These are phyloP conservation scores for Suillus alpinus DNA, from an alignment of 768 basidiomycete species.

Conservation along the genomic window DNA sequence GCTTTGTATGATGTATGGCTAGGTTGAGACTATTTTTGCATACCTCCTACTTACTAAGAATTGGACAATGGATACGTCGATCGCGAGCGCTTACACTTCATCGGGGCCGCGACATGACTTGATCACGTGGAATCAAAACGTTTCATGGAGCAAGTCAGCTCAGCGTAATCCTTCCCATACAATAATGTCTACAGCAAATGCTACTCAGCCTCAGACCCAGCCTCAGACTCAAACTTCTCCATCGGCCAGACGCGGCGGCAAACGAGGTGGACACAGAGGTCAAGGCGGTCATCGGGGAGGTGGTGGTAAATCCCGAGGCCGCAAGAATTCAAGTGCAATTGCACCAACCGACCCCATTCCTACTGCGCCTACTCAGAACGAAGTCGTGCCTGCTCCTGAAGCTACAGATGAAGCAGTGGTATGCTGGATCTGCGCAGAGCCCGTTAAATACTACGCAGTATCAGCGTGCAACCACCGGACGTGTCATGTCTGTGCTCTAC, in stretches of 20 bases:
- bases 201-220: slow-evolving; percentile 13
- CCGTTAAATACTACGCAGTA: slow-evolving; percentile 85
- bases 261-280: slow-evolving; percentile 13
- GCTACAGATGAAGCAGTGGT: slow-evolving; percentile 38
- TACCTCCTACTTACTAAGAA: neutral
- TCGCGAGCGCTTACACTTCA: neutral
- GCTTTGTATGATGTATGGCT: neutral
- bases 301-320: slow-evolving; percentile 9
- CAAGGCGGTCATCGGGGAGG: slow-evolving; percentile 19
- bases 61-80: too few relatives aligned
- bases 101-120: neutral
- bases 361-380: slow-evolving; percentile 2
- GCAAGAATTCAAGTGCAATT: neutral
- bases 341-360: neutral
- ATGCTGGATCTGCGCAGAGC: slow-evolving; percentile 96
- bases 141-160: neutral
- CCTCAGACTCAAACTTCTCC: neutral
- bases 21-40: neutral
- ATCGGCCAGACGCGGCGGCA: slow-evolving; percentile 4
- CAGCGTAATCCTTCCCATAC: neutral
- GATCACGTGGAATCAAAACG: slow-evolving; percentile 3
- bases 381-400: slow-evolving; percentile 4
- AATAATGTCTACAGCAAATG: slow-evolving; percentile 19
- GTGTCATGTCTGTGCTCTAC: slow-evolving; percentile 90
- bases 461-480: slow-evolving; percentile 92